Conservation (phyloP, 768 basidiomycete species). For the Tulasnella sp. region DNA sequence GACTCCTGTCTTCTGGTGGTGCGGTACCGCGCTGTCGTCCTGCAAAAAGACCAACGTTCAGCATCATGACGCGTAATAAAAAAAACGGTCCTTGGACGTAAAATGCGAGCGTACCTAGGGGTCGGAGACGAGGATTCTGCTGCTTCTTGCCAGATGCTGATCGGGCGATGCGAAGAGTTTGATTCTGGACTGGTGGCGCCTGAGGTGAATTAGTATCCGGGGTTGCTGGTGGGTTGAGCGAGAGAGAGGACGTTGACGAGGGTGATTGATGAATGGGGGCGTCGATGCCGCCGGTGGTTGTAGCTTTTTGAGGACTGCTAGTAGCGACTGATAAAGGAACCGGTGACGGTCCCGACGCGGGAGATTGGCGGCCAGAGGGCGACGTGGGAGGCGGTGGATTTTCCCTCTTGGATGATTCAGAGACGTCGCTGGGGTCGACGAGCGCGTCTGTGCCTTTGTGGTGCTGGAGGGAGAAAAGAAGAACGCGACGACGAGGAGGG, state of each 20-base stretch:
- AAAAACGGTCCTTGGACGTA: not conserved
- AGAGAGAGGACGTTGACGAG: not conserved
- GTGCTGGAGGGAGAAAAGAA: not conserved
- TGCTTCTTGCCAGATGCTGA: not conserved
- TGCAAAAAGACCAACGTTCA: not conserved
- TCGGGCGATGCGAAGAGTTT: not conserved
- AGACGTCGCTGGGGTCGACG: not conserved
- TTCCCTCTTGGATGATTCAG: not conserved
- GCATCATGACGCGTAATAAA: not conserved
- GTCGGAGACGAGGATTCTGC: not conserved
- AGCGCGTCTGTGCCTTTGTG: not conserved
- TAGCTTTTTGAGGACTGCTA: not conserved
- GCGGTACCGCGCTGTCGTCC: not conserved
- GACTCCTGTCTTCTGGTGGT: slow-evolving; percentile 6
- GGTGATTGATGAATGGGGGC: not conserved
- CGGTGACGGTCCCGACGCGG: not conserved
- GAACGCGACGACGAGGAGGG: not conserved
- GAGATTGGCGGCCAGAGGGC: not conserved
- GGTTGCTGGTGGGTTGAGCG: not conserved
- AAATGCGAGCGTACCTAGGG: not conserved
- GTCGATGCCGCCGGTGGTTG: not conserved
- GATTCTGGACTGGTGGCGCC: not conserved
- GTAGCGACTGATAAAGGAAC: not conserved
- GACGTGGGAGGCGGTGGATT: not conserved
- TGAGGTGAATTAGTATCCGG: not conserved